Conservation (phyloP, 2,329 filamentous ascomycete genomes). For the Xylariaceae sp. region DNA sequence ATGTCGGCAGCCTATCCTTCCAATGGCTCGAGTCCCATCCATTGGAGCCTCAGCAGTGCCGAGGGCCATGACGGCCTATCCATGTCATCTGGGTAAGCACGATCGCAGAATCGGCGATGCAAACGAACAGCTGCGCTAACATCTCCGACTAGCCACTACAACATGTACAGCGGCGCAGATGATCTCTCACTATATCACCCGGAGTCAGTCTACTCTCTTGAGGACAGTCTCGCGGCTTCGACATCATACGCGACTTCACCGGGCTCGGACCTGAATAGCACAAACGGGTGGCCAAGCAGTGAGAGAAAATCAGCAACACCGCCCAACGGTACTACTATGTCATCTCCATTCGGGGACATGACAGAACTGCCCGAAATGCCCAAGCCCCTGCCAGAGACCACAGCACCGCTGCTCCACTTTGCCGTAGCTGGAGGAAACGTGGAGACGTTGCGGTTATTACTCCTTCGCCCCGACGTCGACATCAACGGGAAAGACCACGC, state of each 20-base stretch:
- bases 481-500: slow-evolving; percentile 27
- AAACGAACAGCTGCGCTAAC: not conserved
- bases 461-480: slow-evolving; percentile 28
- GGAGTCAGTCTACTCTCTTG: slow-evolving; percentile 25
- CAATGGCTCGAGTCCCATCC: slow-evolving; percentile 23
- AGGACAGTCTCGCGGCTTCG: slow-evolving; percentile 22
- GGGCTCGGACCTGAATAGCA: slow-evolving; percentile 23
- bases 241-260: slow-evolving; percentile 27
- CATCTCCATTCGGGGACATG: slow-evolving; percentile 7
- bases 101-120: not conserved
- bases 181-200: slow-evolving; percentile 26
- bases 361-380: slow-evolving; percentile 13
- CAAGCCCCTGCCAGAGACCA: slow-evolving; percentile 26
- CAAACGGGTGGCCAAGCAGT: slow-evolving; percentile 22
- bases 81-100: slow-evolving; percentile 22
- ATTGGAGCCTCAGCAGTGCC: slow-evolving; percentile 22
- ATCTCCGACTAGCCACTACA: slow-evolving; percentile 22
- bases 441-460: slow-evolving; percentile 27
- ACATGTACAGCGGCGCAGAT: slow-evolving; percentile 24
- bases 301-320: slow-evolving; percentile 18
- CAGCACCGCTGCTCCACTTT: slow-evolving; percentile 30
- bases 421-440: slow-evolving; percentile 28
- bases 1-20: slow-evolving; percentile 26
- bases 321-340: slow-evolving; percentile 17
- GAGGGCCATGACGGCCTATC: slow-evolving; percentile 23